Percentiles rank a stretch among this genome's conserved stretches.
These are phyloP conservation scores for Penicillium fimorum DNA, from an alignment of 495 filamentous ascomycete species.

Conservation along the genomic window DNA sequence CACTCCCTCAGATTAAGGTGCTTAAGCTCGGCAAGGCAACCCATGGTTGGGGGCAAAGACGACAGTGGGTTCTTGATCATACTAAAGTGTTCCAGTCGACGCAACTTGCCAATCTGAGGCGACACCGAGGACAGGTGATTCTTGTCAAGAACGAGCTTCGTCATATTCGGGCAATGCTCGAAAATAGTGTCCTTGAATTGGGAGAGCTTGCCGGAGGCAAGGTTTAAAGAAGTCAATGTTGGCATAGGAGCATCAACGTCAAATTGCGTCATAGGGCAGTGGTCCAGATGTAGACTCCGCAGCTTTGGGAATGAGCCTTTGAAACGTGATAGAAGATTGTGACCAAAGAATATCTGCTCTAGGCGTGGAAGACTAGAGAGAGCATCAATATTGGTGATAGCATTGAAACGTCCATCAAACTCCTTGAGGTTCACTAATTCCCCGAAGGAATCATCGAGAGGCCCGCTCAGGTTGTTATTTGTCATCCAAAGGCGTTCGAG, in stretches of 20 bases:
- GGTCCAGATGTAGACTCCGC: slow-evolving; percentile 79
- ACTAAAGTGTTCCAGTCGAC: slow-evolving; percentile 85
- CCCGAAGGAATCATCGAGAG: slow-evolving; percentile 67
- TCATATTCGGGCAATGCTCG: slow-evolving; percentile 79
- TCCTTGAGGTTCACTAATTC: slow-evolving; percentile 77
- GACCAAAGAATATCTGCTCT: slow-evolving; percentile 81
- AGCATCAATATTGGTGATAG: slow-evolving; percentile 79
- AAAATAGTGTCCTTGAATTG: slow-evolving; percentile 82
- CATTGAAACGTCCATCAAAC: slow-evolving; percentile 91
- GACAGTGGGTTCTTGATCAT: slow-evolving; percentile 86
- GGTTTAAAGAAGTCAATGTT: slow-evolving; percentile 77
- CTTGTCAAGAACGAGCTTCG: slow-evolving; percentile 84
- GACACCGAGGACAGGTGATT: slow-evolving; percentile 94
- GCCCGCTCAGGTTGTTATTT: slow-evolving; percentile 80
- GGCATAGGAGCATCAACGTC: slow-evolving; percentile 74
- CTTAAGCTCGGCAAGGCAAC: slow-evolving; percentile 76
- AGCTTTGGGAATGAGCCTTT: slow-evolving; percentile 81
- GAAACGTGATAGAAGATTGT: slow-evolving; percentile 88
- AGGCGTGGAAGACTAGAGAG: slow-evolving; percentile 78
- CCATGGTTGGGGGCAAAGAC: slow-evolving; percentile 79
- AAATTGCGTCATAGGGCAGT: slow-evolving; percentile 91
- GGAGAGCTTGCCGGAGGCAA: slow-evolving; percentile 83
- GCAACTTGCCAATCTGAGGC: slow-evolving; percentile 75
- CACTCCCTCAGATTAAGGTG: slow-evolving; percentile 88
- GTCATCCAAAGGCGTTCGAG: slow-evolving; percentile 92